A percentile compares a stretch with the other conserved stretches of the same genome.
These are phyloP conservation scores for Brasilioporus rufonigricans DNA, from an alignment of 768 basidiomycete species.

Conservation along the genomic window DNA sequence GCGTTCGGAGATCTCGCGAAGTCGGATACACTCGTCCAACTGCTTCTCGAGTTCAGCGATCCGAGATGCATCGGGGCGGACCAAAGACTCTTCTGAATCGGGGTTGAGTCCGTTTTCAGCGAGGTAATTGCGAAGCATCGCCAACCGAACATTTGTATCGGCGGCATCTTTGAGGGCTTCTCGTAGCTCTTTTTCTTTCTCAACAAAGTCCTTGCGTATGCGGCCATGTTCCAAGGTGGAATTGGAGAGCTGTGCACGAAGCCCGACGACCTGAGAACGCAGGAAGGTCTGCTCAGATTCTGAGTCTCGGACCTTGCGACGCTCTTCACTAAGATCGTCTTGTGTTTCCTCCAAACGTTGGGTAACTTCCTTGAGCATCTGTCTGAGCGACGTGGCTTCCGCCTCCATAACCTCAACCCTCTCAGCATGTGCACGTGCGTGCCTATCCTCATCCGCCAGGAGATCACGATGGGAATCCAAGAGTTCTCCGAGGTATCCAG, in stretches of 20 bases:
- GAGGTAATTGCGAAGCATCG: conserved; percentile 81
- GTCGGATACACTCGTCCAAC: conserved; percentile 67
- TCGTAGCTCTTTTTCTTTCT: conserved; percentile 61
- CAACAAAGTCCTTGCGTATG: conserved; percentile 64
- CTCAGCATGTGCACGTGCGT: conserved; percentile 74
- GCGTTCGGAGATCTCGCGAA: conserved; percentile 72
- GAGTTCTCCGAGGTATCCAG: conserved; percentile 80
- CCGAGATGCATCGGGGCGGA: conserved; percentile 36
- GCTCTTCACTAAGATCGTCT: conserved; percentile 63
- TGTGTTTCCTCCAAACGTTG: conserved; percentile 71
- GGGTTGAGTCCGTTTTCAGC: conserved; percentile 83
- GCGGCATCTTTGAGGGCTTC: conserved; percentile 64
- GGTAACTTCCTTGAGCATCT: conserved; percentile 76
- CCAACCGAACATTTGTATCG: conserved; percentile 70
- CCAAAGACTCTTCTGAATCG: conserved; percentile 61
- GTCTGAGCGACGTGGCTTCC: conserved; percentile 71
- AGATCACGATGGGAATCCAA: conserved; percentile 86
- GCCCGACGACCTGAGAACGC: conserved; percentile 68
- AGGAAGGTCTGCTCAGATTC: conserved; percentile 64
- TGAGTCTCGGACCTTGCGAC: conserved; percentile 57
- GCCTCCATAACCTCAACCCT: conserved; percentile 77
- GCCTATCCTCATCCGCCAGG: conserved; percentile 78
- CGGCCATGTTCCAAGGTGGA: conserved; percentile 68
- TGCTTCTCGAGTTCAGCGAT: conserved; percentile 75
- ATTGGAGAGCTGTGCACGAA: conserved; percentile 70